Evolutionary conservation across 768 basidiomycete species (phyloP).

Genomic region (Mycena galopus): DNA sequence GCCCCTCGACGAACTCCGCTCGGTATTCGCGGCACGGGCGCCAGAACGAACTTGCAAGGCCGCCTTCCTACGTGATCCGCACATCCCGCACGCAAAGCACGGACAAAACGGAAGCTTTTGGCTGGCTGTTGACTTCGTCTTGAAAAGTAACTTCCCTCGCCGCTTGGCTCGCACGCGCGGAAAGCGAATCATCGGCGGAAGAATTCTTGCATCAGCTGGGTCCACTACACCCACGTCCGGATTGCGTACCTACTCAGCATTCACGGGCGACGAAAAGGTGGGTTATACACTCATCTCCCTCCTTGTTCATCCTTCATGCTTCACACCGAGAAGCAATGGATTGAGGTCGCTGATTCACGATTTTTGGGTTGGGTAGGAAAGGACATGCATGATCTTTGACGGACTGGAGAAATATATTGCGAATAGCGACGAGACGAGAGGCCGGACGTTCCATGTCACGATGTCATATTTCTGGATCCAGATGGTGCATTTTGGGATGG

Average conservation of each 20-base stretch:
- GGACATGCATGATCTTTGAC: conserved; percentile 58
- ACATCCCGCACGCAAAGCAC: conserved; percentile 38
- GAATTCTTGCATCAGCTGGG: conserved; percentile 58
- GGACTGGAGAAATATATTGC: conserved; percentile 57
- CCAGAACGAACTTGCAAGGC: conserved; percentile 50
- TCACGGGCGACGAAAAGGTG: conserved; percentile 60
- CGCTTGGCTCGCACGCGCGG: conserved; percentile 51
- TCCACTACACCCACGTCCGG: conserved; percentile 64
- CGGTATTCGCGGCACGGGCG: conserved; percentile 40
- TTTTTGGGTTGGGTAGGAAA: conserved; percentile 58
- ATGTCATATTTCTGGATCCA: conserved; percentile 69
- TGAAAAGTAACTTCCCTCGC: conserved; percentile 54
- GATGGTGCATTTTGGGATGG: conserved; percentile 61
- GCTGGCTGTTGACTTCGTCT: conserved; percentile 52
- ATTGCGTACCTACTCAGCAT: conserved; percentile 56
- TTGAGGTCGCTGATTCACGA: background rate
- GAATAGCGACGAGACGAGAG: conserved; percentile 52
- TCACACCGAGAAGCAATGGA: no score
- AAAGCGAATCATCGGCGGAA: conserved; percentile 45
- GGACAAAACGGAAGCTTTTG: conserved; percentile 51
- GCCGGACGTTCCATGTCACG: conserved; percentile 58
- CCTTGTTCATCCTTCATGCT: no score
- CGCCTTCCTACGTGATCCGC: conserved; percentile 44
- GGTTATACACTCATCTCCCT: background rate
- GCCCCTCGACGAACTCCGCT: conserved; percentile 62